Percentiles rank a stretch among this genome's conserved stretches.
Evolutionary conservation across 306 rosid species (phyloP).

Genomic region (Gleditsia sinensis): DNA sequence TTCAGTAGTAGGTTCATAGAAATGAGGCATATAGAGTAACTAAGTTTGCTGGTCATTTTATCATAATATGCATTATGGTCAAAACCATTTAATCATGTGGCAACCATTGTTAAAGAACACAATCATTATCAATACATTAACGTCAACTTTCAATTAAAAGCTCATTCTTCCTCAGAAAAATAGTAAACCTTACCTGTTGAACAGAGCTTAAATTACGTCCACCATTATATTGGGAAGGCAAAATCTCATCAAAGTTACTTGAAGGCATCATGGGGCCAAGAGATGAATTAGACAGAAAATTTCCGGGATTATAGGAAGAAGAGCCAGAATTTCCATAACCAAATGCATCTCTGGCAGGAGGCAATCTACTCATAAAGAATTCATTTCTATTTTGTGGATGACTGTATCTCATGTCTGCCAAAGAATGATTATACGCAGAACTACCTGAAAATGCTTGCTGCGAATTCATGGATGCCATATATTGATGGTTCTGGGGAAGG

Average conservation of each 20-base stretch:
- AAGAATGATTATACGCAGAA: slow-evolving; percentile 40
- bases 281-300: slow-evolving; percentile 42
- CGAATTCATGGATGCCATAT: slow-evolving; percentile 32
- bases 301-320: slow-evolving; percentile 39
- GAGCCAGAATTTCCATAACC: slow-evolving; percentile 50
- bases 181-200: slow-evolving; percentile 51
- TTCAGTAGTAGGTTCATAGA: background rate
- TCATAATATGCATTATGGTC: background rate
- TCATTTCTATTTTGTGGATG: slow-evolving; percentile 37
- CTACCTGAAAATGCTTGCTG: slow-evolving; percentile 42
- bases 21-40: background rate
- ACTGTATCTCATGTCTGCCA: slow-evolving; percentile 45
- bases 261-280: slow-evolving; percentile 33
- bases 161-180: background rate
- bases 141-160: background rate
- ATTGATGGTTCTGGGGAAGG: slow-evolving; percentile 39
- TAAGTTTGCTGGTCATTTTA: background rate
- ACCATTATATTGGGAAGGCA: slow-evolving; percentile 43
- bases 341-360: slow-evolving; percentile 37
- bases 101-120: background rate
- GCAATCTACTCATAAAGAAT: background rate
- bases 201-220: slow-evolving; percentile 34
- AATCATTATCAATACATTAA: background rate
- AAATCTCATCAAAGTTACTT: slow-evolving; percentile 44
- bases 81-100: background rate